Evolutionary conservation across 116 monocot species (phyloP), one percentile per base, ranked within the genome.

Genomic region (Cymodocea nodosa): DNA sequence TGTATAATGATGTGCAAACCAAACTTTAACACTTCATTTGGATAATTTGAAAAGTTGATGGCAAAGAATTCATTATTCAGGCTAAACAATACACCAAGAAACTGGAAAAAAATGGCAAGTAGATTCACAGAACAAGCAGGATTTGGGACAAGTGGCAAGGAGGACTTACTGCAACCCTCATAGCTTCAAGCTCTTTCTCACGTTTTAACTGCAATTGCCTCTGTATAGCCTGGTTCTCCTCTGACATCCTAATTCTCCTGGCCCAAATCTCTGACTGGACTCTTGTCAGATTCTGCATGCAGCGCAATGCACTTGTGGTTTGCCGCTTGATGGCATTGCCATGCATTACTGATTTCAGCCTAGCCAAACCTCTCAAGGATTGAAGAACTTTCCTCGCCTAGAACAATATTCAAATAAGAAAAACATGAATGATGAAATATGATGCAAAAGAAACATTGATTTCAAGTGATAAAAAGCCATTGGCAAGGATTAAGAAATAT

Each of bases 141-240:
- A 54, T n/a, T 44, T 44, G 7, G 12, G 44, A 44, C 44, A 8
- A 44, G 9, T 12, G 12, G 44, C 12, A 19, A 62, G 5, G 2
- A 16, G 18, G 37, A 59, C 66, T 67, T 74, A 74, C 74, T 53
- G 61, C 18, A 50, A 35, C 83, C 68, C 68, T 83, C 11, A 82
- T 30, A 49, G 79, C 79, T 24, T 93, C 89, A 39, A 84, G 79
- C 56, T 89, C 93, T 63, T 75, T 69, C 57, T 82, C 82, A 70
- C 76, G 75, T 56, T 86, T 85, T 16, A 93, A 75, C 40, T 85
- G 81, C 51, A 93, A 70, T 56, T 89, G 93, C 6, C 80, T 72
- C 35, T 93, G 93, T 61, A 93, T 72, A 58, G 89, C 82, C 71
- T 84, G 93, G 60, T 83, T 89, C 58, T 93, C 88, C 70, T 93